These are phyloP conservation scores for Gossypium trilobum DNA, from an alignment of 441 rosid genomes.

Conservation along the genomic window DNA sequence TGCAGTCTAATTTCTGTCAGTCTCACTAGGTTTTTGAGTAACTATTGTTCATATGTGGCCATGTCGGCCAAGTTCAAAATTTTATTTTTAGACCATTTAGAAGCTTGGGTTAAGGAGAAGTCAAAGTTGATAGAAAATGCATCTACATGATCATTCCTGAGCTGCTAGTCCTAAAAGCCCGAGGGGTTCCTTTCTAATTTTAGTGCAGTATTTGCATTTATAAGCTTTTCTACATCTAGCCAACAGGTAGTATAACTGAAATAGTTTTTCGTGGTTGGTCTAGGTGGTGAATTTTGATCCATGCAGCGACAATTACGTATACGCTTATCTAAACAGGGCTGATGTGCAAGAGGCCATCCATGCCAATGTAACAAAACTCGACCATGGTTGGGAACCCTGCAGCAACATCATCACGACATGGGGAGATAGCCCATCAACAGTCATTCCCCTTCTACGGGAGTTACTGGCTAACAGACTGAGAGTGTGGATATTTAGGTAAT, in stretches of 20 bases:
- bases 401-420: constrained; percentile 38
- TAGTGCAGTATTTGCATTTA: background rate
- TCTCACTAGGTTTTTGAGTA: background rate
- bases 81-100: background rate
- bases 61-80: background rate
- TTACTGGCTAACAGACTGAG: constrained; percentile 44
- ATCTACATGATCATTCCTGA: background rate
- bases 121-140: too few relatives aligned
- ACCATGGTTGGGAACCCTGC: constrained; percentile 62
- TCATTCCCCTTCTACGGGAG: constrained; percentile 47
- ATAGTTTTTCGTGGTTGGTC: background rate
- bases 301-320: constrained; percentile 51
- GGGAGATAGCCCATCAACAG: constrained; percentile 52
- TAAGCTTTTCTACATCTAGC: background rate
- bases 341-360: constrained; percentile 74
- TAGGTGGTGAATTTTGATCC: constrained; percentile 52
- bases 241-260: background rate
- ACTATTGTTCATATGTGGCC: background rate
- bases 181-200: background rate
- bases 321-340: constrained; percentile 52
- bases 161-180: background rate
- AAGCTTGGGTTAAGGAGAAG: background rate
- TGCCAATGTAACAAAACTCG: constrained; percentile 66
- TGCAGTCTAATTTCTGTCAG: background rate
- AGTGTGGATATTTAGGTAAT: constrained; percentile 67